Evolutionary conservation across 257 asterid genomes (phyloP), one percentile per base, ranked within the genome.

Genomic region (Forsythia viridissima): DNA sequence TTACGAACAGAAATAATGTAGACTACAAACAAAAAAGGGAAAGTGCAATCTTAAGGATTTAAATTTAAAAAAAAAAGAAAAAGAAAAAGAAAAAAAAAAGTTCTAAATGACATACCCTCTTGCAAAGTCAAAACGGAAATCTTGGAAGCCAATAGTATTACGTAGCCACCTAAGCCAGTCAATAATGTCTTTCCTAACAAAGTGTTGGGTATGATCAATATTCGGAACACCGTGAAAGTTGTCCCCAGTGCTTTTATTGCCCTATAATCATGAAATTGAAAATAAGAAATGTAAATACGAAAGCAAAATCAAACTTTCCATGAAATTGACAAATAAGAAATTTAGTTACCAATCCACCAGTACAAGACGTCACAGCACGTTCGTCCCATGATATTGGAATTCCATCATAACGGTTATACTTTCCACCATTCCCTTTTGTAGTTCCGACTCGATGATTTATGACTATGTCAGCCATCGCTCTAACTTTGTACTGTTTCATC

Each of bases 381-480:
- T 95, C 98, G 78, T 92, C 92, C 99, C 99, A 95, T 66, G 98
- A 41, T 59, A 91, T 24, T 65, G 97, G 94, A 75, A 95, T 92
- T 86, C 98, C 99, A 84, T 93, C 99, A 81, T 88, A 95, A 67
- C 98, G 98, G 83, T 95, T 95, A 85, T 90, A 95, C 92, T 76
- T 88, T 82, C 98, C 97, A 75, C 94, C 94, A 76, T 87, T 89
- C 84, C 99, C 98, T 84, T 84, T 74, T 9, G 94, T 88, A 78
- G 99, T 95, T 55, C 99, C 99, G 82, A 85, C 91, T 67, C 99
- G 94, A 87, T 95, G 98, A 75, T 95, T 95, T 87, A 95, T 91
- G 83, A 95, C 98, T 75, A 95, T 89, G 84, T 95, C 99, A 69
- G 97, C 98, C 99, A 95, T 95, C 36, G 92, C 84, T 87, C 99